Base-by-base conservation (phyloP, 257 asterid genomes). In the Verbascum thapsus region DNA sequence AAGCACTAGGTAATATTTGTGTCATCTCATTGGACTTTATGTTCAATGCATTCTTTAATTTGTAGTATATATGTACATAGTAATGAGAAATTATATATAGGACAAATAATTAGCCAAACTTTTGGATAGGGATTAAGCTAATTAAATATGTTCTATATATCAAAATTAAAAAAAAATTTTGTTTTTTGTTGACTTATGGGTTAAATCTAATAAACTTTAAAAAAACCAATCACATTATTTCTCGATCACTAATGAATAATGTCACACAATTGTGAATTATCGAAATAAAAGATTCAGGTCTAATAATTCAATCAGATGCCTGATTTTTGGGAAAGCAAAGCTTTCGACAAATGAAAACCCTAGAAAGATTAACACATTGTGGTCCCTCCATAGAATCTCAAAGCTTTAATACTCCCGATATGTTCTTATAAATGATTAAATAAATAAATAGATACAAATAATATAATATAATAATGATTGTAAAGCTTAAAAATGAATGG, bases 331-430 rank as follows among this genome's bases (percentile, higher is more conserved):
- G 72, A 53, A 35, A 56, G 48, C 23, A 63, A 51, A 32, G 42
- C 30, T 35, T 58, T 58, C 11, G 47, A 68, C 20, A 67, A 58
- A 54, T 55, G 59, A 40, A 59, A 68, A 42, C 67, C 71, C 26
- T 60, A 54, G 23, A 63, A 39, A 47, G 59, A 55, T 59, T 30
- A 44, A 47, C 51, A 18, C 40, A 38, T 16, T 6, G 66, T 70
- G 87, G 82, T 71, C 82, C 80, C 82, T 75, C 19, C 19, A 7
- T 62, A 49, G 39, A 22, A 65, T 70, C 39, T 41, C 50, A 42
- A 63, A 54, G 51, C 20, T 43, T 53, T 41, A 51, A 53, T 69
- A 16, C 68, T 76, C 16, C 77, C 45, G 61, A 68, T 54, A 68
- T 38, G 41, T 61, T 59, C 38, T 50, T 34, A 43, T 37, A 49